Conservation (phyloP, 2,329 filamentous ascomycete genomes). For the Esteya vermicola region DNA sequence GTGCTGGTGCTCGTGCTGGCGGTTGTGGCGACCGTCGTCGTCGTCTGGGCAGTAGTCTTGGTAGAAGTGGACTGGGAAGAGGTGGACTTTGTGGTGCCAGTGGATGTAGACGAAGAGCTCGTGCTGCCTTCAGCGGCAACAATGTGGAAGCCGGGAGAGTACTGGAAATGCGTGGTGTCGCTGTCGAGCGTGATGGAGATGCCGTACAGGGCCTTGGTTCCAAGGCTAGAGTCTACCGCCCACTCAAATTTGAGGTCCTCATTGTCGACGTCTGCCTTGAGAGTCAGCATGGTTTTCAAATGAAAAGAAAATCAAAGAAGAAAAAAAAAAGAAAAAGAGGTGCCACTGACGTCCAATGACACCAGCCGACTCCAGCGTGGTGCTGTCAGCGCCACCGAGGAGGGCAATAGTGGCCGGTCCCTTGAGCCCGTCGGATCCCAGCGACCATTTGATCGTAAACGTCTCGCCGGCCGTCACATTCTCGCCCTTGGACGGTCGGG, state of each 20-base stretch:
- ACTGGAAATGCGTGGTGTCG: constrained; percentile 39
- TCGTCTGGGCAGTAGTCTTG: no score
- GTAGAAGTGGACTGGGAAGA: no score
- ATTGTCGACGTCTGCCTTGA: constrained; percentile 25
- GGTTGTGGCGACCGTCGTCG: neutral
- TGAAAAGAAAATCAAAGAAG: no score
- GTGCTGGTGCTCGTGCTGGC: neutral
- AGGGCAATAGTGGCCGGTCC: constrained; percentile 36
- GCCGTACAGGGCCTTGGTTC: constrained; percentile 32
- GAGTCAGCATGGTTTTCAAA: no score
- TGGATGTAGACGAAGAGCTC: no score
- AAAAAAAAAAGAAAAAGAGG: neutral
- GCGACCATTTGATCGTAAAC: constrained; percentile 36
- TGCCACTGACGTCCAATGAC: constrained; percentile 1
- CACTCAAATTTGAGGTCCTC: constrained; percentile 30
- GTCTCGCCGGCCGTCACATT: constrained; percentile 30
- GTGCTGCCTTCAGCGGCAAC: constrained; percentile 12
- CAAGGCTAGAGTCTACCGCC: constrained; percentile 31
- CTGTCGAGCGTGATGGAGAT: constrained; percentile 36
- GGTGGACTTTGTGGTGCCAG: neutral
- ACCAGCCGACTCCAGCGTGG: constrained; percentile 19
- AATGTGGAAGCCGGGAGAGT: constrained; percentile 46
- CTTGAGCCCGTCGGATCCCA: constrained; percentile 20
- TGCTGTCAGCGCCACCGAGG: constrained; percentile 31
- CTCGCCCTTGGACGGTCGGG: constrained; percentile 25